Conservation (phyloP, 2,329 filamentous ascomycete species). For the Cercospora berteroae region DNA sequence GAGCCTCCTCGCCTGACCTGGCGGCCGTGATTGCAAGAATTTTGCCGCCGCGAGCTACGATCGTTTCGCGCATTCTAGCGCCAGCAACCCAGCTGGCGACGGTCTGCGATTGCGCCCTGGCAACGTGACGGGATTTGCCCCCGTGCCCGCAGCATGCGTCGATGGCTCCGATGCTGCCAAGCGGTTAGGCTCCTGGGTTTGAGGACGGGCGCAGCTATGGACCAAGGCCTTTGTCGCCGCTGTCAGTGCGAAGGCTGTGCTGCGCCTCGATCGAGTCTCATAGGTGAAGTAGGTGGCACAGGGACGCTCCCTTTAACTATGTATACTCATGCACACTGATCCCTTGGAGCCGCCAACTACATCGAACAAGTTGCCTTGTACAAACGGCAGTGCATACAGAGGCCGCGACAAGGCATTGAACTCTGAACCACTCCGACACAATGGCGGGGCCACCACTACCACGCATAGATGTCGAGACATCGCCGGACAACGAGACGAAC, state of each 20-base stretch:
- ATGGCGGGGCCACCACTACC: slow-evolving; percentile 26
- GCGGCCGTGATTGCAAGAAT: slow-evolving; percentile 11
- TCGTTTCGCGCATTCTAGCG: slow-evolving; percentile 6
- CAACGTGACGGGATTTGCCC: not conserved
- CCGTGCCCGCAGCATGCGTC: slow-evolving; percentile 11
- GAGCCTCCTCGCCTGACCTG: slow-evolving; percentile 8
- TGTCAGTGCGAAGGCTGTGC: slow-evolving; percentile 6
- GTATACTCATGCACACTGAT: not conserved
- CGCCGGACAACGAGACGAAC: slow-evolving; percentile 15
- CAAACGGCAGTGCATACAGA: slow-evolving; percentile 8
- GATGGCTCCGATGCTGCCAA: slow-evolving; percentile 14
- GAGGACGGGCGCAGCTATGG: slow-evolving; percentile 11
- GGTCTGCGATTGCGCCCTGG: not conserved
- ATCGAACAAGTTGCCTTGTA: not conserved
- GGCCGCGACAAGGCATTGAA: not conserved
- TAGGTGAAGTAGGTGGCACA: slow-evolving; percentile 11
- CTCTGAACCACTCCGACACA: not conserved
- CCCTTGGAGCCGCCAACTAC: not conserved
- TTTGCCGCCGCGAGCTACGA: slow-evolving; percentile 7
- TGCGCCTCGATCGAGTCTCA: slow-evolving; percentile 17
- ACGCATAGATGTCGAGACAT: slow-evolving; percentile 24
- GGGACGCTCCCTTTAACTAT: not conserved
- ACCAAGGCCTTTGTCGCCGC: slow-evolving; percentile 11
- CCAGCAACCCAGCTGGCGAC: not conserved
- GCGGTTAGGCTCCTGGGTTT: slow-evolving; percentile 6